These are phyloP conservation scores for Sapria himalayana DNA, from an alignment of 345 rosid genomes.

Conservation along the genomic window DNA sequence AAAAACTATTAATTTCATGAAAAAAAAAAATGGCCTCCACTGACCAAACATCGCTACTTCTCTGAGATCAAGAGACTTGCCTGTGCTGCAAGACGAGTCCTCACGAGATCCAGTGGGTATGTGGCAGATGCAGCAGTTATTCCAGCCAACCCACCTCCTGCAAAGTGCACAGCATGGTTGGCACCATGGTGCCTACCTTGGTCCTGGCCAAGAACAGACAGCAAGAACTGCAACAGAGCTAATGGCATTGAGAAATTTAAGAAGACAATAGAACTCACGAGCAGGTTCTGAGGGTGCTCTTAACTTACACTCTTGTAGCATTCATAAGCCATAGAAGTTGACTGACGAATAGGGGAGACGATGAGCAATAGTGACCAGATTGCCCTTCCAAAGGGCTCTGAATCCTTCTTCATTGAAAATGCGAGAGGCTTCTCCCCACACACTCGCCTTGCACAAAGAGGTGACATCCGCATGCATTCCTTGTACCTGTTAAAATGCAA, in stretches of 20 bases:
- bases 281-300: too few species aligned
- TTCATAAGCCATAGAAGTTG: conserved; percentile 66
- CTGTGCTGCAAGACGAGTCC: conserved; percentile 98
- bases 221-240: conserved; percentile 50
- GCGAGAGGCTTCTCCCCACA: conserved; percentile 77
- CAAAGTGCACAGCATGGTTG: conserved; percentile 33
- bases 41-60: neutral
- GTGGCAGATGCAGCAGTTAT: conserved; percentile 80
- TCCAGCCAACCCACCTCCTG: conserved; percentile 88
- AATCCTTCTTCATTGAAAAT: conserved; percentile 67
- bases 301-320: conserved; percentile 44
- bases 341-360: conserved; percentile 80
- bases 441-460: conserved; percentile 31
- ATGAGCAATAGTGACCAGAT: conserved; percentile 71
- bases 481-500: conserved; percentile 44
- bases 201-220: conserved; percentile 19
- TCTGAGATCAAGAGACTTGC: conserved; percentile 11
- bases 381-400: conserved; percentile 96
- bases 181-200: conserved; percentile 18
- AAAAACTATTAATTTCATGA: neutral
- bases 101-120: conserved; percentile 86
- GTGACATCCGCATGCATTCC: conserved; percentile 82
- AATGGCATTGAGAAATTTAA: too few species aligned
- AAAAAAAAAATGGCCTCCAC: neutral
- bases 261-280: conserved; percentile 2